phyloP scores from a whole-genome alignment of 257 asterid genomes.

The Solanum habrochaites region DNA sequence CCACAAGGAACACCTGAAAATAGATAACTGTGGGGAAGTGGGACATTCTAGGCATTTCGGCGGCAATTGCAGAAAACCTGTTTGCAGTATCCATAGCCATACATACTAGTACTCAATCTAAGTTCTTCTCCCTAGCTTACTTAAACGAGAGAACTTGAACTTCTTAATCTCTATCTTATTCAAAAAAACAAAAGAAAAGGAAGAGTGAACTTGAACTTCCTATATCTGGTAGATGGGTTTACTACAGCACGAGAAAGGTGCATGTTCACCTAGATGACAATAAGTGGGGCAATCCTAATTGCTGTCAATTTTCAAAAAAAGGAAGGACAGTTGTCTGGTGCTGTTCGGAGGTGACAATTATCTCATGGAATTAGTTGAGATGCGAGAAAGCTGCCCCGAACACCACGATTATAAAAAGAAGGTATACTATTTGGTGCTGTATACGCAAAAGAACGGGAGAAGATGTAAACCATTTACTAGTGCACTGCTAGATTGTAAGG shows the following conservation, averaged over 20 bases:
- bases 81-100: neutral
- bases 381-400: neutral
- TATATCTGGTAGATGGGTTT: neutral
- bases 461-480: neutral
- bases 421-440: neutral
- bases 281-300: neutral
- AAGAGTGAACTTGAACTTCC: neutral
- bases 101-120: neutral
- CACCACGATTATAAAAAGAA: neutral
- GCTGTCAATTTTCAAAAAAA: neutral
- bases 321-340: neutral
- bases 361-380: neutral
- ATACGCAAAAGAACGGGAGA: neutral
- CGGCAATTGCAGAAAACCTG: neutral
- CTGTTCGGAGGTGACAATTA: neutral
- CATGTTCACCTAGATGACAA: neutral
- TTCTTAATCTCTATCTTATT: neutral
- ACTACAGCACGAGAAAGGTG: neutral
- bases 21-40: neutral
- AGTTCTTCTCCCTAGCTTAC: neutral
- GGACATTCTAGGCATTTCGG: neutral
- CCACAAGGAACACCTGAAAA: neutral
- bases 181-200: neutral
- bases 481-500: neutral
- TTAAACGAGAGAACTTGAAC: neutral